These are phyloP conservation scores for Colletotrichum cordylinicola DNA, from an alignment of 2,329 filamentous ascomycete species.

Conservation along the genomic window DNA sequence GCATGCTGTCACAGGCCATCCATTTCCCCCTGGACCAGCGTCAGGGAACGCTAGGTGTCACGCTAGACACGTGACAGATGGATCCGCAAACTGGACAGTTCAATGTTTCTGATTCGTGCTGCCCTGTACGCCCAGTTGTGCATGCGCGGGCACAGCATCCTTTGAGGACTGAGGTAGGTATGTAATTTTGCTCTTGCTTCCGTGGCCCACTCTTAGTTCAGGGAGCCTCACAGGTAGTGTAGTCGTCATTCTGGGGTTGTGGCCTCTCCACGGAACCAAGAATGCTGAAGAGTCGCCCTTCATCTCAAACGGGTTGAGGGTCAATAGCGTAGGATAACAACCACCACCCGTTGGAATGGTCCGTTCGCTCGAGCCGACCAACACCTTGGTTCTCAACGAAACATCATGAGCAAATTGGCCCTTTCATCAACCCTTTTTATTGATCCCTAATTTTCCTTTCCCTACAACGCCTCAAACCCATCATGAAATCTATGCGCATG, in stretches of 20 bases:
- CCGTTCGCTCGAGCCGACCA: background rate
- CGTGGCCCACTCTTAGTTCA: background rate
- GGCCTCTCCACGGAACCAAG: background rate
- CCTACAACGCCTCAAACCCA: background rate
- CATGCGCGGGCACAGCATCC: background rate
- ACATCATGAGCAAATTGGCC: background rate
- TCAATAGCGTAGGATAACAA: background rate
- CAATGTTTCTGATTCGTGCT: background rate
- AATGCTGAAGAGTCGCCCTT: background rate
- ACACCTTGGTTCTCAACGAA: background rate
- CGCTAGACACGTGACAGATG: background rate
- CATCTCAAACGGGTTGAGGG: background rate
- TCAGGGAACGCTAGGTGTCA: background rate
- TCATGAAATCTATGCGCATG: background rate
- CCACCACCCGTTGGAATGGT: background rate
- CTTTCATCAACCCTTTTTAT: background rate
- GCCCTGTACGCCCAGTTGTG: background rate
- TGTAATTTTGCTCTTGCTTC: background rate
- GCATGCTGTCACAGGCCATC: constrained; percentile 18
- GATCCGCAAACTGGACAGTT: background rate
- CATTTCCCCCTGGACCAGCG: background rate
- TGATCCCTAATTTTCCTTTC: background rate
- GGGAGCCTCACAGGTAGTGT: background rate
- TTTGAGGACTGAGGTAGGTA: no score
- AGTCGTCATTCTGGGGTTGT: background rate